A percentile compares a stretch with the other conserved stretches of the same genome.
These are phyloP conservation scores for Paspalum vaginatum DNA, from an alignment of 176 grass and related monocot species.

Conservation along the genomic window DNA sequence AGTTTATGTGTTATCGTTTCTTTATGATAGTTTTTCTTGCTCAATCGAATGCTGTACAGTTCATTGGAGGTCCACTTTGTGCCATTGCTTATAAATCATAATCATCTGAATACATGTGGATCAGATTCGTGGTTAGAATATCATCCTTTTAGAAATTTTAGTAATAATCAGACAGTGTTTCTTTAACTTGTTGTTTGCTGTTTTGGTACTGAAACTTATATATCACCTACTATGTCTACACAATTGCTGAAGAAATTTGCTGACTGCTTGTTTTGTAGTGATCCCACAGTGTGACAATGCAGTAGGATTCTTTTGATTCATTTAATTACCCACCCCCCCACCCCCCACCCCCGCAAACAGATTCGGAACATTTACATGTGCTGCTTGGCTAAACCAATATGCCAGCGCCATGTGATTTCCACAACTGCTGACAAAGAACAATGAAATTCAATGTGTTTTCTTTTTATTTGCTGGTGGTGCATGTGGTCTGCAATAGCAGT, in stretches of 20 bases:
- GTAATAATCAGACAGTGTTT: background rate
- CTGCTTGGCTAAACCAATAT: too few species aligned
- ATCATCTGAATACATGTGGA: background rate
- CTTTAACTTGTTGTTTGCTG: background rate
- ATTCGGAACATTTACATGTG: too few species aligned
- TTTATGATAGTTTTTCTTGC: background rate
- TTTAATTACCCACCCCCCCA: too few species aligned
- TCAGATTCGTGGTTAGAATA: background rate
- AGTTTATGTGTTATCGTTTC: background rate
- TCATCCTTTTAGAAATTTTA: background rate
- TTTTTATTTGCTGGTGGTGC: slow-evolving; percentile 18
- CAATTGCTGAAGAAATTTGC: slow-evolving; percentile 13
- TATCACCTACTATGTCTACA: background rate
- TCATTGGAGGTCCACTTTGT: background rate
- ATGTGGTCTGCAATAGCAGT: background rate
- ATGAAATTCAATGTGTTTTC: background rate
- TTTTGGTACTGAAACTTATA: background rate
- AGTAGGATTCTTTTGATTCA: background rate
- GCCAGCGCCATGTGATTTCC: too few species aligned
- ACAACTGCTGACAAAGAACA: too few species aligned
- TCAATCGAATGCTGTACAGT: background rate
- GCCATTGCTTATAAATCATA: background rate
- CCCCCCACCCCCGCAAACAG: too few species aligned
- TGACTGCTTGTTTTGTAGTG: background rate
- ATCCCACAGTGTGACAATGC: background rate